Conservation (phyloP, 306 rosid species). For the Fragaria iinumae region DNA sequence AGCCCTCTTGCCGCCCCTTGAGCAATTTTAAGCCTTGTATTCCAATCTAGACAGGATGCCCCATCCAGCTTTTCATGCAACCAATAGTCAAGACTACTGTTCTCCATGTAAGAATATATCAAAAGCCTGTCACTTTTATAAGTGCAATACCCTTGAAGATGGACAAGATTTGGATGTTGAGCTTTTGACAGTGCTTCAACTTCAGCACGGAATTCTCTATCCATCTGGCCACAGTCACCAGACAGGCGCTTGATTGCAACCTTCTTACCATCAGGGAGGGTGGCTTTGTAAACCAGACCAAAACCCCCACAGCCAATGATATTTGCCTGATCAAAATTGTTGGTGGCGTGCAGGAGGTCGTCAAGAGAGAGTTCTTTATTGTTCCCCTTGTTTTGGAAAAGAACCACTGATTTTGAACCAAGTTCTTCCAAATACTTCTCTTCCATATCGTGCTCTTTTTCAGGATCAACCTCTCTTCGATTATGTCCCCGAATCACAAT, state of each 20-base stretch:
- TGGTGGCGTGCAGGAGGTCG: slow-evolving; percentile 37
- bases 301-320: slow-evolving; percentile 48
- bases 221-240: slow-evolving; percentile 48
- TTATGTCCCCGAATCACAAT: slow-evolving; percentile 24
- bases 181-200: slow-evolving; percentile 50
- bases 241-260: slow-evolving; percentile 46
- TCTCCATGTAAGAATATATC: slow-evolving; percentile 48
- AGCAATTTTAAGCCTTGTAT: slow-evolving; percentile 35
- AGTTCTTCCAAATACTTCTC: slow-evolving; percentile 28
- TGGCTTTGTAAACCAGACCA: slow-evolving; percentile 46
- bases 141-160: slow-evolving; percentile 44
- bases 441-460: slow-evolving; percentile 23
- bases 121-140: slow-evolving; percentile 39
- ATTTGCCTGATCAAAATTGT: slow-evolving; percentile 37
- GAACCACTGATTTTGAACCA: slow-evolving; percentile 34
- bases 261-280: slow-evolving; percentile 37
- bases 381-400: slow-evolving; percentile 34
- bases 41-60: slow-evolving; percentile 31
- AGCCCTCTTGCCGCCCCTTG: slow-evolving; percentile 40
- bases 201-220: slow-evolving; percentile 45
- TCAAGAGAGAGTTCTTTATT: slow-evolving; percentile 36
- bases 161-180: slow-evolving; percentile 46
- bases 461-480: slow-evolving; percentile 37
- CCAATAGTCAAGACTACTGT: slow-evolving; percentile 47
- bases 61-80: slow-evolving; percentile 40